Base-by-base conservation (phyloP, 2,329 filamentous ascomycete species). In the Botryotinia convoluta region DNA sequence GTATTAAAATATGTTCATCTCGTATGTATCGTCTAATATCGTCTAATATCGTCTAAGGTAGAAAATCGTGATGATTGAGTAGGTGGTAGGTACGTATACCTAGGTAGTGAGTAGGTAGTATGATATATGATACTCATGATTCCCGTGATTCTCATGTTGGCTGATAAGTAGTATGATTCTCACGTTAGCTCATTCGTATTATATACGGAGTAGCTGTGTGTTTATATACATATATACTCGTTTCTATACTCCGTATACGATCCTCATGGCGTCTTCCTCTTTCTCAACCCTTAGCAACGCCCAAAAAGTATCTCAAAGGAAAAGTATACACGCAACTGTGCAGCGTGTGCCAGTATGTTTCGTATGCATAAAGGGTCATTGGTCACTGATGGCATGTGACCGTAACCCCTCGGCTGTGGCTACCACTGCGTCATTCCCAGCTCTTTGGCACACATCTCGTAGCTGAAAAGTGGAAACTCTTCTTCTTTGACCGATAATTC, bases 371-470 rank as follows among this genome's bases (percentile, higher is more conserved):
- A 68, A 54, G 64, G 64, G 64, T 68, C 48, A 57, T n/a, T 44
- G 26, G 37, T 20, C 22, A 68, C 18, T 37, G 35, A 22, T 62
- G 60, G 51, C 51, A 57, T 57, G 51, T 57, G 51, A 57, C 51
- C 14, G n/a, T 16, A 32, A 39, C 60, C 60, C 35, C 48, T 68
- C 65, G 48, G 48, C 18, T 68, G 65, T 68, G 48, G 48, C 48
- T 57, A 48, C n/a, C 45, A 57, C 65, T 68, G 64, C 65, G 65
- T 68, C 65, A 68, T 54, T n/a, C 42, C 48, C 48, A 57, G 44
- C 63, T n/a, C 44, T 51, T 51, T 65, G 44, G 44, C 12, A 51
- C 48, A 26, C 35, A 22, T 35, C 18, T 35, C n/a, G 51, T 57
- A 29, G 51, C 51, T 29, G 51, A 18, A 57, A 29, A 67, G 45